phyloP scores from a whole-genome alignment of 441 rosid genomes.

The Populus hybrid region DNA sequence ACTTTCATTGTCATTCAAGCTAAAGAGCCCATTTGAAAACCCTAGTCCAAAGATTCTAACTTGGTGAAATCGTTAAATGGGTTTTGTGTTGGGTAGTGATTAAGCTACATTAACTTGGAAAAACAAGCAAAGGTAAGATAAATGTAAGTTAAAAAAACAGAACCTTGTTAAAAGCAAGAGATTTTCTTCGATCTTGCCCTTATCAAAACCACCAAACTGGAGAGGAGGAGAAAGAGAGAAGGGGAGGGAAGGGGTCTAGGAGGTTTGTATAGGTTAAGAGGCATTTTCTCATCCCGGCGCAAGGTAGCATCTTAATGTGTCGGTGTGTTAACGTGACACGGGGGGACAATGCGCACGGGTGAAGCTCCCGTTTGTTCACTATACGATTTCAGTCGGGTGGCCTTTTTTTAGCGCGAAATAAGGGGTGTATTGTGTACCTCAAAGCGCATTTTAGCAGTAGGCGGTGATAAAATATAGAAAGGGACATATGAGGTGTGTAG shows the following conservation, averaged over 20 bases:
- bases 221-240: not conserved
- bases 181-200: not conserved
- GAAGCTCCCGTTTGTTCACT: constrained; percentile 13
- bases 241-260: not conserved
- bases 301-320: constrained; percentile 7
- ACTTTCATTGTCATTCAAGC: constrained; percentile 18
- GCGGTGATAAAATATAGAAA: constrained; percentile 7
- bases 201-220: constrained; percentile 10
- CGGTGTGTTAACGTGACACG: not conserved
- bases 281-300: constrained; percentile 19
- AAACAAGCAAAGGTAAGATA: not conserved
- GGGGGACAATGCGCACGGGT: not conserved
- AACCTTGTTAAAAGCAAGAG: constrained; percentile 20
- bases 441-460: constrained; percentile 10
- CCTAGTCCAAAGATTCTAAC: constrained; percentile 33
- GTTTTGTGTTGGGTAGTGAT: not conserved
- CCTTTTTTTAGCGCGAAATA: not conserved
- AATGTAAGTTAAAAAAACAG: not conserved
- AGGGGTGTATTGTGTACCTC: not conserved
- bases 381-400: constrained; percentile 18
- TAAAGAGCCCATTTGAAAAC: constrained; percentile 19
- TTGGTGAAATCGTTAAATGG: not conserved
- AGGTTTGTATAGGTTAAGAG: constrained; percentile 23
- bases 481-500: constrained; percentile 8
- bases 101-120: constrained; percentile 14